Percentiles rank a stretch among this genome's conserved stretches.
Evolutionary conservation across 164 flowering plant species (phyloP).

Genomic region (Vitis riparia): DNA sequence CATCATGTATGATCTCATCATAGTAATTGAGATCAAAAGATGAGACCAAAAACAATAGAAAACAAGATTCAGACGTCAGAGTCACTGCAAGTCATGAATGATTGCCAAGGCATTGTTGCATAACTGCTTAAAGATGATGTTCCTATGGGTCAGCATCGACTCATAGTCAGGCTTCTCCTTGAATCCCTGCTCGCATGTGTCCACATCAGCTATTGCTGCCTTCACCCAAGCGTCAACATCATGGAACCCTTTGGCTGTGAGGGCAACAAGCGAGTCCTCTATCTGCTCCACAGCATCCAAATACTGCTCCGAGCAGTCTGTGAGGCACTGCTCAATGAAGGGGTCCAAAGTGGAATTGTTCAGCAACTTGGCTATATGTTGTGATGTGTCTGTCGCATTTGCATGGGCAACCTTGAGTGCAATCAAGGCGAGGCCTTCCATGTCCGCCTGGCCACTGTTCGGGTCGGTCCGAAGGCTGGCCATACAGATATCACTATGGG

Average conservation of each 20-base stretch:
- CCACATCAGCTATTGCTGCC: slow-evolving; percentile 31
- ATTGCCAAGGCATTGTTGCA: slow-evolving; percentile 22
- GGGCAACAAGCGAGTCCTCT: slow-evolving; percentile 39
- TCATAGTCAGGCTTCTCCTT: not conserved
- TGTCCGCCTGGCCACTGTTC: slow-evolving; percentile 8
- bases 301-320: slow-evolving; percentile 39
- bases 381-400: slow-evolving; percentile 19
- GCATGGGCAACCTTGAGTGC: slow-evolving; percentile 24
- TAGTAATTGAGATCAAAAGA: too few species aligned
- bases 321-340: slow-evolving; percentile 22
- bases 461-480: slow-evolving; percentile 21
- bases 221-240: slow-evolving; percentile 33
- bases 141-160: slow-evolving; percentile 1
- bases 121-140: slow-evolving; percentile 10
- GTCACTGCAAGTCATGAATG: slow-evolving; percentile 4
- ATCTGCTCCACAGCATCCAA: slow-evolving; percentile 37
- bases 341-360: slow-evolving; percentile 20
- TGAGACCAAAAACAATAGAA: too few species aligned
- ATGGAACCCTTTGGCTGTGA: slow-evolving; percentile 17
- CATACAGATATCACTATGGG: slow-evolving; percentile 21
- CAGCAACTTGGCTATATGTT: slow-evolving; percentile 9
- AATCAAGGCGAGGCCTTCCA: slow-evolving; percentile 23
- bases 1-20: too few species aligned
- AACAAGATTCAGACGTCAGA: too few species aligned
- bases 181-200: slow-evolving; percentile 25